Conservation (phyloP, 2,329 filamentous ascomycete genomes). For the Aspergillus neoniger region DNA sequence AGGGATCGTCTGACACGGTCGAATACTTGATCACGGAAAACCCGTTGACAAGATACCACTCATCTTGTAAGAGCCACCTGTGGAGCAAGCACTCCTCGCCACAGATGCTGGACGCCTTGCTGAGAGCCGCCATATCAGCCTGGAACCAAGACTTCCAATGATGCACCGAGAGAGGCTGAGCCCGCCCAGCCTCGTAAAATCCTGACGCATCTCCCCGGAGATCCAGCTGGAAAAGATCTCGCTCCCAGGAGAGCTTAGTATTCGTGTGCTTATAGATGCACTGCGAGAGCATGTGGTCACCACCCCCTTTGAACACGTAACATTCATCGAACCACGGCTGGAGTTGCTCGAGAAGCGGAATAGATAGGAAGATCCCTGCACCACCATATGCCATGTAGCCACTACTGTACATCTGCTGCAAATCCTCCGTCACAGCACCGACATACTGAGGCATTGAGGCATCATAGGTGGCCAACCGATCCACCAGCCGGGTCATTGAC, state of each 20-base stretch:
- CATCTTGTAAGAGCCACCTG: slow-evolving; percentile 16
- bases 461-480: slow-evolving; percentile 49
- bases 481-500: slow-evolving; percentile 50
- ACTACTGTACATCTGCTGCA: slow-evolving; percentile 48
- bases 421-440: slow-evolving; percentile 57
- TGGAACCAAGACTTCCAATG: slow-evolving; percentile 24
- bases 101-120: slow-evolving; percentile 15
- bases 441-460: slow-evolving; percentile 52
- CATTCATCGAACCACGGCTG: slow-evolving; percentile 51
- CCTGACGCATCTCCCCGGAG: slow-evolving; percentile 54
- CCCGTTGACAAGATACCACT: slow-evolving; percentile 52
- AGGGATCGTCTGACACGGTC: slow-evolving; percentile 38
- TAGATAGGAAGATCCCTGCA: slow-evolving; percentile 57
- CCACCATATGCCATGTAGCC: slow-evolving; percentile 61
- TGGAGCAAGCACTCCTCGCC: slow-evolving; percentile 19
- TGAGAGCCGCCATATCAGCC: slow-evolving; percentile 18
- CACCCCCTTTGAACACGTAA: slow-evolving; percentile 43
- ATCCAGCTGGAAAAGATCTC: slow-evolving; percentile 58
- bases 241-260: slow-evolving; percentile 53
- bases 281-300: slow-evolving; percentile 56
- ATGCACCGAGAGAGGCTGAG: slow-evolving; percentile 40
- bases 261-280: slow-evolving; percentile 56
- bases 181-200: slow-evolving; percentile 57
- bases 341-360: slow-evolving; percentile 51
- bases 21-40: slow-evolving; percentile 57